Conservation (phyloP, 768 basidiomycete species). For the Lentinus tigrinus region DNA sequence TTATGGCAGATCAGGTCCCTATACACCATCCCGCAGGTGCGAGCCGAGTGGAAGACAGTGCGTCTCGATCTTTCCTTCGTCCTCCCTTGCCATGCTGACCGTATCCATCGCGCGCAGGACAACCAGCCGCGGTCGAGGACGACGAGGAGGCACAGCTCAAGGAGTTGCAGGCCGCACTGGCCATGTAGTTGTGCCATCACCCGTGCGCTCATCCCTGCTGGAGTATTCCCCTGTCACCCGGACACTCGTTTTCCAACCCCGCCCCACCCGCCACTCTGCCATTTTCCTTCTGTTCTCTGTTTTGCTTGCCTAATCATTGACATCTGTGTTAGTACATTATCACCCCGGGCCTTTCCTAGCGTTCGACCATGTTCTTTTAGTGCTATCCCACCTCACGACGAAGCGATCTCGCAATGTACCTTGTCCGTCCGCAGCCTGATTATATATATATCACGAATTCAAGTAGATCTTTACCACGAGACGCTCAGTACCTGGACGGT, state of each 20-base stretch:
- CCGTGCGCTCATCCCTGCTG: not conserved
- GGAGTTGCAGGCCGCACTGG: conserved; percentile 83
- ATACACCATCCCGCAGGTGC: conserved; percentile 74
- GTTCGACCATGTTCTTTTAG: conserved; percentile 25
- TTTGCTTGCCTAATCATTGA: conserved; percentile 8
- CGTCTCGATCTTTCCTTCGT: conserved; percentile 27
- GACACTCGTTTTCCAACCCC: not conserved
- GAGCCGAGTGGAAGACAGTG: conserved; percentile 48
- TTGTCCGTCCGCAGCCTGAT: conserved; percentile 7
- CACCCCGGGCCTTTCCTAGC: conserved; percentile 13
- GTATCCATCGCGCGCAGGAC: conserved; percentile 19
- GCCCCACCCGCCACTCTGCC: not conserved
- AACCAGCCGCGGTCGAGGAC: conserved; percentile 62
- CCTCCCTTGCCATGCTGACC: not conserved
- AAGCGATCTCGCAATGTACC: conserved; percentile 19
- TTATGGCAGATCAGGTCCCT: conserved; percentile 88
- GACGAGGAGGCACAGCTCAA: conserved; percentile 90
- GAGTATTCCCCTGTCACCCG: not conserved
- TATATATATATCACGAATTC: conserved; percentile 19
- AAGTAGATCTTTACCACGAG: not conserved
- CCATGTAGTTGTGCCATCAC: conserved; percentile 51
- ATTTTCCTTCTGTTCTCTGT: not conserved
- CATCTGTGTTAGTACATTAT: conserved; percentile 22
- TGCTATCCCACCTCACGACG: conserved; percentile 11
- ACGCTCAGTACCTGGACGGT: no score